Conservation (phyloP, 768 basidiomycete genomes). For the Suillus paluster region DNA sequence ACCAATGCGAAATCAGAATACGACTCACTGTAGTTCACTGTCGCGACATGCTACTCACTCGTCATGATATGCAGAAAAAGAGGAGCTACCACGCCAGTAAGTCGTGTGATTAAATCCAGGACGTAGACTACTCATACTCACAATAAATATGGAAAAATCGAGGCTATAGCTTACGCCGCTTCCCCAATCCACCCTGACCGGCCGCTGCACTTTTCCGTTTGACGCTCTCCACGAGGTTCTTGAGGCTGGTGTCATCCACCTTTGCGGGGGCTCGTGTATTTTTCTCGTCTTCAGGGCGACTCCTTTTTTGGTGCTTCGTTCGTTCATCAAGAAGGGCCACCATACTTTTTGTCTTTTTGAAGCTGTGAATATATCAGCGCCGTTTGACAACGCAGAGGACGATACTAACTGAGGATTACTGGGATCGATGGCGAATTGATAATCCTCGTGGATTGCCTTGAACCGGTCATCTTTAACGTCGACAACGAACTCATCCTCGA, state of each 20-base stretch:
- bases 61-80: too few species aligned
- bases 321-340: constrained; percentile 81
- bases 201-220: constrained; percentile 70
- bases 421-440: constrained; percentile 94
- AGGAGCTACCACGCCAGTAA: too few species aligned
- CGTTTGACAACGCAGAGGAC: not conserved
- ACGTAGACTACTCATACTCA: too few species aligned
- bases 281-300: constrained; percentile 13
- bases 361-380: constrained; percentile 51
- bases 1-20: too few species aligned
- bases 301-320: constrained; percentile 59
- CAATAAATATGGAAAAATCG: not conserved
- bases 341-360: constrained; percentile 94
- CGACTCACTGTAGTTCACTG: too few species aligned
- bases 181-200: constrained; percentile 38
- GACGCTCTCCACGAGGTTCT: constrained; percentile 80
- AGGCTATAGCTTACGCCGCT: constrained; percentile 40
- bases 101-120: too few species aligned
- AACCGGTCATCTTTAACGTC: constrained; percentile 90
- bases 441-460: constrained; percentile 84
- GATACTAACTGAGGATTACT: constrained; percentile 88
- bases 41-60: too few species aligned
- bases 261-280: constrained; percentile 9
- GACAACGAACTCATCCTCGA: constrained; percentile 82
- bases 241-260: constrained; percentile 46